These are phyloP conservation scores for Pochonia chlamydosporia DNA, from an alignment of 2,329 filamentous ascomycete species.

Conservation along the genomic window DNA sequence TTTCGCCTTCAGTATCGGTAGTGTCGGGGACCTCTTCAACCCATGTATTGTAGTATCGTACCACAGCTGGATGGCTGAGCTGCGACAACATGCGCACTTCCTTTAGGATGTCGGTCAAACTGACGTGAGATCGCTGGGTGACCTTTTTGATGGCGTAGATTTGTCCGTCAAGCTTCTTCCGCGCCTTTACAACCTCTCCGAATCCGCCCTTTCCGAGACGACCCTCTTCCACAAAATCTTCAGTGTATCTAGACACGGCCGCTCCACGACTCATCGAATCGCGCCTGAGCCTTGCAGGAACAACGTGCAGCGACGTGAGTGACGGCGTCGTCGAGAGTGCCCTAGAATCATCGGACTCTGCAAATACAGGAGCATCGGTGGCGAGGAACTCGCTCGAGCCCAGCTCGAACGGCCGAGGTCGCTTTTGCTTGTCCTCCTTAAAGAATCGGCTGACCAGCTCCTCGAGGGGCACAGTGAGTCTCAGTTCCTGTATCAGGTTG, in stretches of 20 bases:
- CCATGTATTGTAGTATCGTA: slow-evolving; percentile 95
- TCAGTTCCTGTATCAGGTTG: slow-evolving; percentile 63
- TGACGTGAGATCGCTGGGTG: slow-evolving; percentile 70
- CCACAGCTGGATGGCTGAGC: slow-evolving; percentile 79
- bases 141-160: slow-evolving; percentile 98
- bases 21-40: slow-evolving; percentile 63
- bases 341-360: slow-evolving; percentile 34
- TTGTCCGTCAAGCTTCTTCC: slow-evolving; percentile 88
- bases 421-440: slow-evolving; percentile 74
- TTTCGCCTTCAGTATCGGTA: slow-evolving; percentile 51
- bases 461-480: slow-evolving; percentile 67
- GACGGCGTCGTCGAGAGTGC: slow-evolving; percentile 37
- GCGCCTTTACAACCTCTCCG: slow-evolving; percentile 90
- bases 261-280: slow-evolving; percentile 53
- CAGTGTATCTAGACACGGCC: slow-evolving; percentile 68
- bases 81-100: slow-evolving; percentile 87
- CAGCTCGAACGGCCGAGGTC: slow-evolving; percentile 74
- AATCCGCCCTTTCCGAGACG: slow-evolving; percentile 90
- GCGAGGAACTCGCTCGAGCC: slow-evolving; percentile 61
- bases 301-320: slow-evolving; percentile 33
- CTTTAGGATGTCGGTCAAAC: slow-evolving; percentile 75
- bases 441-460: slow-evolving; percentile 83
- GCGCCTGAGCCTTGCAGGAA: slow-evolving; percentile 47
- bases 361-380: slow-evolving; percentile 55
- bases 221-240: slow-evolving; percentile 87